Evolutionary conservation across 2,329 filamentous ascomycete species (phyloP).

Genomic region (Raffaelea ambrosiae): DNA sequence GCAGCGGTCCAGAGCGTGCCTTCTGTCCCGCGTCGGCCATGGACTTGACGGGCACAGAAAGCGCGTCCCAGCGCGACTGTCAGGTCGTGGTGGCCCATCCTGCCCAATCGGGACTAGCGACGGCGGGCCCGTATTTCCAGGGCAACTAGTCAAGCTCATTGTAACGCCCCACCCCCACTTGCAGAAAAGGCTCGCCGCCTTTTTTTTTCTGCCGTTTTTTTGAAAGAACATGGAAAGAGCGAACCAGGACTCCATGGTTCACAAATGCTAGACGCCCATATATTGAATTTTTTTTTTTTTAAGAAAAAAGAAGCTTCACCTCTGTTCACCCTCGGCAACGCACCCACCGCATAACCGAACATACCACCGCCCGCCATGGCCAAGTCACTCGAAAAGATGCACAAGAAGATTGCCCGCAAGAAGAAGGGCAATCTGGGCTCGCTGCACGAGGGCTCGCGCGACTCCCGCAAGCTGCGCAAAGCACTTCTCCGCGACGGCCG

Average conservation of each 20-base stretch:
- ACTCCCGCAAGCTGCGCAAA: conserved; percentile 71
- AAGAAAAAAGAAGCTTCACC: not conserved
- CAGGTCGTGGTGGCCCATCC: not conserved
- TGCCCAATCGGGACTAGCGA: conserved; percentile 7
- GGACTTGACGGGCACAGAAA: not conserved
- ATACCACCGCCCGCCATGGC: conserved; percentile 46
- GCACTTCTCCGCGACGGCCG: conserved; percentile 77
- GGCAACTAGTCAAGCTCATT: conserved; percentile 12
- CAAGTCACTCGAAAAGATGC: conserved; percentile 69
- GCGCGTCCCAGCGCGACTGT: conserved; percentile 13
- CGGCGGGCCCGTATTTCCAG: conserved; percentile 6
- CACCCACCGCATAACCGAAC: not conserved
- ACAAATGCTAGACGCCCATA: too few species aligned
- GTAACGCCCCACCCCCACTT: conserved; percentile 8
- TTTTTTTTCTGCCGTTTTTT: too few species aligned
- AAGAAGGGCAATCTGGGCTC: conserved; percentile 62
- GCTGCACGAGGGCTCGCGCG: conserved; percentile 81
- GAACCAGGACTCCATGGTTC: too few species aligned
- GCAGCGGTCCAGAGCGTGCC: too few species aligned
- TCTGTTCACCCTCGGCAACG: not conserved
- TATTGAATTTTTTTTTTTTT: too few species aligned
- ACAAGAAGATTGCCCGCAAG: conserved; percentile 88
- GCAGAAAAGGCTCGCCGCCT: too few species aligned
- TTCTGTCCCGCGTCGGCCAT: not conserved
- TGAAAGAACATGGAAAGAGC: too few species aligned